Evolutionary conservation across 305 asterid genomes (phyloP).

Genomic region (Striga hermonthica): DNA sequence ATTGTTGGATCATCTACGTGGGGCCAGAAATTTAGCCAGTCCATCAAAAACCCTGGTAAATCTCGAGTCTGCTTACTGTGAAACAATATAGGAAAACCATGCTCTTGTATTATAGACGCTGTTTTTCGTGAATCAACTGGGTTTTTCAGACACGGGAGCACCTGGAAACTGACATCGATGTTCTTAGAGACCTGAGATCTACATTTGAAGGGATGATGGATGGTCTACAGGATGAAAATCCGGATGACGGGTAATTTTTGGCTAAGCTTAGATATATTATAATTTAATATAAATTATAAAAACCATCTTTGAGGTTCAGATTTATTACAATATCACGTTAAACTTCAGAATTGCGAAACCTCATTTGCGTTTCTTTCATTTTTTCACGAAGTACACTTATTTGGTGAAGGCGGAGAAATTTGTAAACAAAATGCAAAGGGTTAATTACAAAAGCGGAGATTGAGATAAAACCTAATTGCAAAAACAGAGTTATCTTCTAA

Average conservation of each 20-base stretch:
- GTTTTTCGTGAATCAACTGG: conserved; percentile 21
- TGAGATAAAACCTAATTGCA: not conserved
- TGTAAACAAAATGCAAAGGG: not conserved
- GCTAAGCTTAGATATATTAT: not conserved
- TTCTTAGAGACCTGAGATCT: conserved; percentile 55
- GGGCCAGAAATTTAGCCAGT: conserved; percentile 42
- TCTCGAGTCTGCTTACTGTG: conserved; percentile 21
- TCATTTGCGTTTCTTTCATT: not conserved
- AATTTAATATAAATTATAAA: not conserved
- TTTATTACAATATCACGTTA: not conserved
- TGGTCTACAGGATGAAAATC: conserved; percentile 47
- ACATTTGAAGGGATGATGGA: conserved; percentile 73
- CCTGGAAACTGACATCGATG: conserved; percentile 61
- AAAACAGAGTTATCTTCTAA: too few species aligned
- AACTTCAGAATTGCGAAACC: not conserved
- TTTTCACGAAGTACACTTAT: not conserved
- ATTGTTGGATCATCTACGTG: conserved; percentile 59
- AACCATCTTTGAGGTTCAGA: not conserved
- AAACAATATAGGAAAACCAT: conserved; percentile 7
- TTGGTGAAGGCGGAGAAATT: not conserved
- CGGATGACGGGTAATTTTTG: conserved; percentile 50
- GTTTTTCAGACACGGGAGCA: conserved; percentile 46
- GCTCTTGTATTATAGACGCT: conserved; percentile 4
- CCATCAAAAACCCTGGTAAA: conserved; percentile 45
- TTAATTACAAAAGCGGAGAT: not conserved